Percentiles rank a stretch among this genome's conserved stretches.
Conservation (phyloP, 257 asterid species). For the Marsdenia floribunda region DNA sequence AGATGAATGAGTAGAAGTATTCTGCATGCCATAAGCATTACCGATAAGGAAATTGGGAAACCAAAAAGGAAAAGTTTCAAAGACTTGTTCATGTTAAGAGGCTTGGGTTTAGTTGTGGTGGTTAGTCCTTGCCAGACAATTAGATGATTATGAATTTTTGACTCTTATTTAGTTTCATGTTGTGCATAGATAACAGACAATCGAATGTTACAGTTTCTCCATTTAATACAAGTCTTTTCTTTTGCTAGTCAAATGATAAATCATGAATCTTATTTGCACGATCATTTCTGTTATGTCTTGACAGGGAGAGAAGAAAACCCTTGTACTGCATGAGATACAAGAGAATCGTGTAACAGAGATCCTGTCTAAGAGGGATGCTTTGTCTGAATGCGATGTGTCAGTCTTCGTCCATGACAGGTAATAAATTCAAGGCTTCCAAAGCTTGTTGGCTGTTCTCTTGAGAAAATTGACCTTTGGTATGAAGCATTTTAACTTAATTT, state of each 20-base stretch:
- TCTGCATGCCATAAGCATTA: too few relatives aligned
- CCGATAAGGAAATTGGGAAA: too few relatives aligned
- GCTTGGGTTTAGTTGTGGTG: too few relatives aligned
- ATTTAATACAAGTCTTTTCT: not conserved
- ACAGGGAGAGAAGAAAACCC: conserved; percentile 76
- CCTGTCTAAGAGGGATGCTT: conserved; percentile 63
- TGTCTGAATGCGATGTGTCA: conserved; percentile 87
- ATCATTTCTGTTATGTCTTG: not conserved
- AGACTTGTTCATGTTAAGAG: too few relatives aligned
- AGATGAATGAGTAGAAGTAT: too few relatives aligned
- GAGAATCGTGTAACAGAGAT: conserved; percentile 65
- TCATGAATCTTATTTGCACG: not conserved
- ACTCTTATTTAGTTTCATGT: not conserved
- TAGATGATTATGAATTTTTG: too few relatives aligned
- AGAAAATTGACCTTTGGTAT: too few relatives aligned
- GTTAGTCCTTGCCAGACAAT: too few relatives aligned
- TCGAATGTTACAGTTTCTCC: not conserved
- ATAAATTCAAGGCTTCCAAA: not conserved
- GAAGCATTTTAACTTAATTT: not conserved
- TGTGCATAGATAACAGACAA: not conserved
- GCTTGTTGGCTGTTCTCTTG: not conserved
- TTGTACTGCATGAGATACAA: conserved; percentile 78
- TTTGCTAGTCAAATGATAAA: not conserved
- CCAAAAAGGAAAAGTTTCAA: too few relatives aligned
- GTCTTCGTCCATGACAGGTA: conserved; percentile 96